Percentiles rank a stretch among this genome's conserved stretches.
phyloP scores from a whole-genome alignment of 495 filamentous ascomycete genomes.

The Aspergillus conjunctus region DNA sequence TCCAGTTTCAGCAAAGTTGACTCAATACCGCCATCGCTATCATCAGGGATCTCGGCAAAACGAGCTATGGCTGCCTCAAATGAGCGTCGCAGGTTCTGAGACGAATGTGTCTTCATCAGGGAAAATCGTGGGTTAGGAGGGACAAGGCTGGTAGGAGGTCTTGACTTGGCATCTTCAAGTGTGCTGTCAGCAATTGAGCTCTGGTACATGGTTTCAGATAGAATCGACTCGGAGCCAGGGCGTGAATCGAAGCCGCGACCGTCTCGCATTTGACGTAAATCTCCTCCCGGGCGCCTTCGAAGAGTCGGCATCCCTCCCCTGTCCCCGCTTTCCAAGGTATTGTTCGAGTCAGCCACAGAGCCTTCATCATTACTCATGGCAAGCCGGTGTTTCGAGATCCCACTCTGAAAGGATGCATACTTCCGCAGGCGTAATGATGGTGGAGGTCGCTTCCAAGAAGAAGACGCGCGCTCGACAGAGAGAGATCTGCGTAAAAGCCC shows the following conservation, averaged over 20 bases:
- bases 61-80: slow-evolving; percentile 89
- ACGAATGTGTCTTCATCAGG: slow-evolving; percentile 73
- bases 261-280: slow-evolving; percentile 78
- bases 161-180: slow-evolving; percentile 28
- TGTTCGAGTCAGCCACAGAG: slow-evolving; percentile 46
- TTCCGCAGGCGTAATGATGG: slow-evolving; percentile 54
- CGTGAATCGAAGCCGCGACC: slow-evolving; percentile 66
- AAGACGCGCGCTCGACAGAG: slow-evolving; percentile 36
- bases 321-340: slow-evolving; percentile 40
- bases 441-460: slow-evolving; percentile 31
- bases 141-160: slow-evolving; percentile 38
- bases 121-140: slow-evolving; percentile 55
- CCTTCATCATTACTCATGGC: slow-evolving; percentile 62
- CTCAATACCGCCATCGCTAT: slow-evolving; percentile 91
- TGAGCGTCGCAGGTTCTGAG: slow-evolving; percentile 77
- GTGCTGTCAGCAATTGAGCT: slow-evolving; percentile 60
- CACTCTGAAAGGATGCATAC: slow-evolving; percentile 75
- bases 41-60: slow-evolving; percentile 87
- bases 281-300: slow-evolving; percentile 83
- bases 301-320: slow-evolving; percentile 58
- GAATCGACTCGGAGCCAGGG: slow-evolving; percentile 68
- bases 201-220: slow-evolving; percentile 68
- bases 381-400: slow-evolving; percentile 60
- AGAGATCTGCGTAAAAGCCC: slow-evolving; percentile 33
- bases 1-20: slow-evolving; percentile 91